Evolutionary conservation across 148 eudicot genomes (phyloP).

Genomic region (Cornus kousa): DNA sequence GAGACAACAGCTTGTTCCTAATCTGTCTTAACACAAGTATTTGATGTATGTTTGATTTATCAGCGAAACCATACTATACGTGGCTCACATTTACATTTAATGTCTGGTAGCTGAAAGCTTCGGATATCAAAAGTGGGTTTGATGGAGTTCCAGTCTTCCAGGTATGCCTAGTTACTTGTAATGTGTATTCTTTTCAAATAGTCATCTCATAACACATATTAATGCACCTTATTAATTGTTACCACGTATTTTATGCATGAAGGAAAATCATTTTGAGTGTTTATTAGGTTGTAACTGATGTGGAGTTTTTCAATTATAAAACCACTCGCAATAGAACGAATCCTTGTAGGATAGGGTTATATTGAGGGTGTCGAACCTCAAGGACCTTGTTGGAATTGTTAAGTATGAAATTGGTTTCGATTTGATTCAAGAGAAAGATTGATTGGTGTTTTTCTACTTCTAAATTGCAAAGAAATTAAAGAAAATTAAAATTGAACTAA

Average conservation of each 20-base stretch:
- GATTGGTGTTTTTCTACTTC: too few relatives aligned
- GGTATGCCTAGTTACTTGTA: slow-evolving; percentile 36
- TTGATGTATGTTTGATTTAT: background rate
- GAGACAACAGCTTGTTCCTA: too few relatives aligned
- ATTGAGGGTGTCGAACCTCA: too few relatives aligned
- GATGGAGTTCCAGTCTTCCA: slow-evolving; percentile 99
- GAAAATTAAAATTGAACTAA: too few relatives aligned
- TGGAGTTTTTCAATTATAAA: too few relatives aligned
- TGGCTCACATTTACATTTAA: slow-evolving; percentile 15
- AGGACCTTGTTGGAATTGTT: too few relatives aligned
- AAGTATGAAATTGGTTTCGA: too few relatives aligned
- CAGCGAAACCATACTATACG: background rate
- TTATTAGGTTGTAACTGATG: background rate
- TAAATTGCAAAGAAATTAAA: too few relatives aligned
- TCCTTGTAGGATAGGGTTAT: too few relatives aligned
- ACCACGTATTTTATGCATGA: background rate
- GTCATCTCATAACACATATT: background rate
- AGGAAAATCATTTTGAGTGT: background rate
- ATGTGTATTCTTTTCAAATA: background rate
- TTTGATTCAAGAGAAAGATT: too few relatives aligned
- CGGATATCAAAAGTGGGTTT: slow-evolving; percentile 60
- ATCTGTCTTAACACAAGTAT: background rate
- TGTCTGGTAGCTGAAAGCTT: slow-evolving; percentile 63
- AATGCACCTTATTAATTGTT: background rate
- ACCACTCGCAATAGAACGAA: too few relatives aligned